phyloP scores from a whole-genome alignment of 331 rosid species.

The Cydonia oblonga region DNA sequence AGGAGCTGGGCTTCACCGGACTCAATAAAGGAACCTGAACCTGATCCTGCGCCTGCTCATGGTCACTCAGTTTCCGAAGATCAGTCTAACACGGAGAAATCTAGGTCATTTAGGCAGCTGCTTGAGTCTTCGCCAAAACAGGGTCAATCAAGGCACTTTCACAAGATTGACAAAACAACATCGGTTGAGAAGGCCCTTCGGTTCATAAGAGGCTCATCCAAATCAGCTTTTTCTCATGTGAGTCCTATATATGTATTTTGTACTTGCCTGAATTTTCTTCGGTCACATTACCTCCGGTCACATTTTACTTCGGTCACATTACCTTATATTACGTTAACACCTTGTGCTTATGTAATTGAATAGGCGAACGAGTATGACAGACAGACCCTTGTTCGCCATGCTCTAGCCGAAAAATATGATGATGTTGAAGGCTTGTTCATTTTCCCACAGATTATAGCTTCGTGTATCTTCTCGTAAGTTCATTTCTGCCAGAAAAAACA shows the following conservation, averaged over 20 bases:
- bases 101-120: constrained; percentile 3
- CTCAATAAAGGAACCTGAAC: background rate
- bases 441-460: constrained; percentile 14
- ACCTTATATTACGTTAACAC: background rate
- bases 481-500: background rate
- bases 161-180: background rate
- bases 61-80: background rate
- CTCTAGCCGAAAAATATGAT: constrained; percentile 17
- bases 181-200: background rate
- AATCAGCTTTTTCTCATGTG: background rate
- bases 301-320: background rate
- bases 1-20: constrained; percentile 18
- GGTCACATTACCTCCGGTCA: background rate
- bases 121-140: constrained; percentile 3
- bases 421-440: constrained; percentile 15
- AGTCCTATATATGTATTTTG: background rate
- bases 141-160: background rate
- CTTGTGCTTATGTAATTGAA: constrained; percentile 2
- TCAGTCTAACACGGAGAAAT: constrained; percentile 4
- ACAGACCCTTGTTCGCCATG: constrained; percentile 3
- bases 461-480: constrained; percentile 18
- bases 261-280: background rate
- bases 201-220: constrained; percentile 7
- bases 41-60: background rate
- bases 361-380: constrained; percentile 12